Base-by-base conservation (phyloP, 116 monocot species). In the Trichopus zeylanicus region DNA sequence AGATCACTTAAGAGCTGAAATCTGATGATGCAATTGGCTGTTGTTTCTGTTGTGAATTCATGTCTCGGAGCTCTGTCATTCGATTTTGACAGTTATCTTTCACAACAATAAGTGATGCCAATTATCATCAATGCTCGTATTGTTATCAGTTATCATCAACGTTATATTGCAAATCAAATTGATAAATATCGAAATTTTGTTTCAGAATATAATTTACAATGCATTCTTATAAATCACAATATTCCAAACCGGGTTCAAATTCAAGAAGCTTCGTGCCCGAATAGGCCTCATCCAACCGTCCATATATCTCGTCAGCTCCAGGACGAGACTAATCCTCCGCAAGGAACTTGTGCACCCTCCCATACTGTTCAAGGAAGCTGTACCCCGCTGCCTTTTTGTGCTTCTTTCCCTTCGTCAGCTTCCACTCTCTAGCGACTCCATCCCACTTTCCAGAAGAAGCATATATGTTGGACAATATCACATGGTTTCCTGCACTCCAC, bases 241-340 rank as follows among this genome's bases (percentile, higher is more conserved):
- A 42, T 9, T 42, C 42, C 42, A 42, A 18, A 12, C n/a, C 4
- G 8, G 7, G 29, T 53, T 39, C 59, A 12, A 11, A 39, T n/a
- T 10, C 32, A 56, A 49, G 12, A 5, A 69, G 55, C 51, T 69
- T 71, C 77, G 81, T 77, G 0, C 20, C 61, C 35, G 26, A 18
- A 27, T 64, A 60, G 31, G 85, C 51, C 30, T 68, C 61, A 29
- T 76, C 65, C 56, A 89, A 26, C 31, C 66, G 7, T 21, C 26
- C 39, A 62, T 82, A 82, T 21, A 85, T 79, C 24, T 82, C 76
- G 20, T 63, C 9, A 48, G 57, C 59, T 25, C 37, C 70, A 1
- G 74, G 67, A 73, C 85, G 90, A 8, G 76, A 76, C 59, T 79
- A 75, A 66, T 90, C 90, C 64, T 72, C 90, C 51, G 77, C 90